Evolutionary conservation across 495 filamentous ascomycete genomes (phyloP), one percentile per base, ranked within the genome.

Genomic region (Aspergillus cavernicola): DNA sequence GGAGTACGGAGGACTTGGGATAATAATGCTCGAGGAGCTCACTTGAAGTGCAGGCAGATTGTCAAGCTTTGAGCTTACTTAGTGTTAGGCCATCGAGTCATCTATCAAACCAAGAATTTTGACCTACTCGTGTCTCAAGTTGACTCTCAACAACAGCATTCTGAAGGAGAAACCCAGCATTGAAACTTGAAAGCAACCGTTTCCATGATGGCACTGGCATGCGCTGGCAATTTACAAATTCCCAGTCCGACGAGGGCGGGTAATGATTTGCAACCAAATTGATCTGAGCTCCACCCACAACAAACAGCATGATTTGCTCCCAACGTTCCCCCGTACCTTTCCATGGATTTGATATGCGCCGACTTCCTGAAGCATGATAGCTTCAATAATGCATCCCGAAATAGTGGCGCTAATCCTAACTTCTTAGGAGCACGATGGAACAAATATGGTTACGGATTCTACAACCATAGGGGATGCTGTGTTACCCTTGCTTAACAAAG

Each of bases 231-330:
- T 20, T 37, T 37, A 5, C 41, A 50, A 60, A 59, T 55, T 50
- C 52, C 40, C 32, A 59, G 50, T 40, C 55, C 52, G 53, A 64
- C 55, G 50, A 42, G 52, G 46, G 49, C 55, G 53, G 61, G 50
- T 45, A 57, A 61, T 64, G 61, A 64, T 64, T 58, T 64, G 61
- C 61, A 57, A 55, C 33, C 42, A 55, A 53, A 39, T 45, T n/a
- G 48, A 55, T 56, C 44, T 50, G 51, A 40, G 59, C 33, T 35
- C 59, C 59, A 53, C 59, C 54, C 18, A 28, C 40, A 46, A 42
- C 36, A 35, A 50, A 37, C 23, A 24, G 28, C n/a, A 23, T 33
- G 49, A 59, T 59, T 59, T 48, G 53, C 45, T 47, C 38, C 46
- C 35, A n/a, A 36, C 37, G 37, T 35, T 39, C 46, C 41, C 55